Base-by-base conservation (phyloP, 2,329 filamentous ascomycete genomes). In the Zasmidium angulare region DNA sequence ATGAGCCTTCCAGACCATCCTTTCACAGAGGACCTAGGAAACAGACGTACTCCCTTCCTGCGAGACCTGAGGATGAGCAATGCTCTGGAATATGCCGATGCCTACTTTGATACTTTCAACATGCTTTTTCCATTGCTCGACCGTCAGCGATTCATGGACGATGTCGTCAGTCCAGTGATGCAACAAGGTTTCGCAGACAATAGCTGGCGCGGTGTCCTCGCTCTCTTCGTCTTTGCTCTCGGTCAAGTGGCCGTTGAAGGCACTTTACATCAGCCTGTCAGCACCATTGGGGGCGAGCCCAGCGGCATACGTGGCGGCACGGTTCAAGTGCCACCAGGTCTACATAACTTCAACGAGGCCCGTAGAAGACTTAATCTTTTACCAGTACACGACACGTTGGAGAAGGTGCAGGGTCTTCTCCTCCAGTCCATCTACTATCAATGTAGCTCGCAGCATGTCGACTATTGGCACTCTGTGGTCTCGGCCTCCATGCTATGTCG, bases 311-410 rank as follows among this genome's bases (percentile, higher is more conserved):
- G 79, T 43, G 84, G 83, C 14, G 82, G 83, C 1, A 77, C 79
- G 1, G 65, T 71, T 1, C 74, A 77, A 12, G 75, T 74, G n/a
- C 84, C 84, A 1, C 85, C 85, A 0, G 85, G 85, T 0, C 69
- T 87, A 2, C 77, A 78, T 0, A 77, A 86, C 31, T 87, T 87
- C 72, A 87, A 87, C 62, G 85, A 87, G 70, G 85, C 84, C 17
- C 78, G 85, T 53, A 80, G 79, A 59, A 77, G 83, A 19, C 78
- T 86, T 68, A 85, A 85, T 0, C 86, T 86, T 67, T 77, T 81
- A 9, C 66, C 82, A 55, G 81, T 81, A 1, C 79, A 84, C 22
- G 83, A 79, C 66, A 83, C 78, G 53, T 69, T 87, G 23, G 84
- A 86, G 64, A 85, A 82, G 60, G 78, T 86, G 7, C 85, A 87